Evolutionary conservation across 2,329 filamentous ascomycete species (phyloP), one percentile per base, ranked within the genome.

Genomic region (Claviceps citrina): DNA sequence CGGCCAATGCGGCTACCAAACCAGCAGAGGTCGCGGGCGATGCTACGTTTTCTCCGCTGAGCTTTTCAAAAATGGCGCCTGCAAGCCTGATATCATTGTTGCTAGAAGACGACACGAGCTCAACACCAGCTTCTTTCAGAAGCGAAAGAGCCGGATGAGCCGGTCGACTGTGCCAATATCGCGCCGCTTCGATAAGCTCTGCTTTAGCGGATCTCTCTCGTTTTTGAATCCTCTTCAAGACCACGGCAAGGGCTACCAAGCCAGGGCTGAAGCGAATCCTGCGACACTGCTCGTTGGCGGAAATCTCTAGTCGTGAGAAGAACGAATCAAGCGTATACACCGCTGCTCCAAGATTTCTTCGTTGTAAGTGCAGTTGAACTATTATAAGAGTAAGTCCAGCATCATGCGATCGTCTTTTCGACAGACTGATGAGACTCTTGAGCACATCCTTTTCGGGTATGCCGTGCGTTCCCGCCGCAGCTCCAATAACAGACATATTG

Each of bases 211-310:
- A 77, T 19, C 69, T 64, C 47, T 79, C 80, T 27, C 86, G 81
- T 30, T 81, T 79, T 56, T 91, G 80, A 2, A 70, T 65, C 49
- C 76, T 75, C 60, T 94, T 91, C 0, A 98, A 68, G 2, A 83
- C 78, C 8, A 93, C 79, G 3, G 83, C 67, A 2, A 89, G 67
- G 1, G 84, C 85, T 22, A 96, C 72, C 1, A 98, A 67, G 2
- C 89, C 89, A 0, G 91, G 89, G 20, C 84, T 79, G 57, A 80
- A 91, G 9, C 87, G 79, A 20, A 81, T 73, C 49, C 86, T 77
- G 42, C 76, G 67, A 43, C 79, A 68, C 13, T 71, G 66, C 2
- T 68, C 54, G 1, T 65, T 63, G 5, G 57, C 67, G 3, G 73
- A 75, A 36, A 73, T 61, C 50, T 89, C 83, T 1, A 94, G 68